Evolutionary conservation across 2,329 filamentous ascomycete species (phyloP).

Genomic region (Paecilomyces formosus): DNA sequence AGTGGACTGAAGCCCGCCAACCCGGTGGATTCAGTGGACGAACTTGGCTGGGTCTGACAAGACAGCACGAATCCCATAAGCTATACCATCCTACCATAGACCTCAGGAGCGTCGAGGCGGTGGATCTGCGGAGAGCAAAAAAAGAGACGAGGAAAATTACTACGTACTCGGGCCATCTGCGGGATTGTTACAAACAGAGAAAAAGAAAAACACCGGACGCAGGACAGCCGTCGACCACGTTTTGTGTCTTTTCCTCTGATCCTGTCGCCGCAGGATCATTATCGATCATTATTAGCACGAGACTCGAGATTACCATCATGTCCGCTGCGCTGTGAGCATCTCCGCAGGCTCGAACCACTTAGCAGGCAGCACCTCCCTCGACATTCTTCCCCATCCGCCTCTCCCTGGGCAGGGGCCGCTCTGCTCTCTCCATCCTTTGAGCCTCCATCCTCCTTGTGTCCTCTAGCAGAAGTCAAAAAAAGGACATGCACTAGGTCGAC

Average conservation of each 20-base stretch:
- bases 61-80: not conserved
- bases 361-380: slow-evolving; percentile 17
- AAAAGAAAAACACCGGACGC: slow-evolving; percentile 27
- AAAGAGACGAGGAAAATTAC: slow-evolving; percentile 11
- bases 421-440: not conserved
- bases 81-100: not conserved
- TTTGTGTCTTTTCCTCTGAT: not conserved
- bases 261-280: not conserved
- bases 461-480: not conserved
- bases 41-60: not conserved
- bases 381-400: slow-evolving; percentile 3
- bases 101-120: slow-evolving; percentile 4
- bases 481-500: slow-evolving; percentile 5
- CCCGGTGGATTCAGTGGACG: not conserved
- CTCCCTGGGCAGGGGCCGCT: slow-evolving; percentile 5
- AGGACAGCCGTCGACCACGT: slow-evolving; percentile 4
- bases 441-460: slow-evolving; percentile 1
- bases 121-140: slow-evolving; percentile 22
- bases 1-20: slow-evolving; percentile 1
- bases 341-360: not conserved
- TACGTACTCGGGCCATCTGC: slow-evolving; percentile 8
- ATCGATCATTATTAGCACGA: not conserved
- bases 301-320: not conserved
- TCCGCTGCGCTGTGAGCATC: not conserved
- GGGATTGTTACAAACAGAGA: slow-evolving; percentile 24